phyloP scores from a whole-genome alignment of 805 yeast species.

The Tetrapisispora fleetii region DNA sequence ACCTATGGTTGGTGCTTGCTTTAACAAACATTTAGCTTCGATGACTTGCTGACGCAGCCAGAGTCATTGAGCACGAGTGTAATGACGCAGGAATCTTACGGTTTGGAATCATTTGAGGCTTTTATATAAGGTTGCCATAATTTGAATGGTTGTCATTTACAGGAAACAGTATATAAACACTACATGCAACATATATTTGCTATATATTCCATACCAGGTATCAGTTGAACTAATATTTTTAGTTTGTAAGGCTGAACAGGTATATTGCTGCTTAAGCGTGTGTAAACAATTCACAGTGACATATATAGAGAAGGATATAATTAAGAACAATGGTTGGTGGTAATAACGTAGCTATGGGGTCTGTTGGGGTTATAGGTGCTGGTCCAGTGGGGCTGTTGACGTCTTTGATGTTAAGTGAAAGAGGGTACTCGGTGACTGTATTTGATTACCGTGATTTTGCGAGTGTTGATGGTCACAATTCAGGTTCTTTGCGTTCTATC shows the following conservation, averaged over 20 bases:
- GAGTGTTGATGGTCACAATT: slow-evolving; percentile 27
- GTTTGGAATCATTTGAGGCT: not conserved
- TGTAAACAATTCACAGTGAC: too few relatives aligned
- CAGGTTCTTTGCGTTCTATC: slow-evolving; percentile 49
- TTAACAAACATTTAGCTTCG: too few relatives aligned
- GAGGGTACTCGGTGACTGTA: slow-evolving; percentile 63
- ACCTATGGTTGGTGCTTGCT: too few relatives aligned
- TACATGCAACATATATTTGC: too few relatives aligned
- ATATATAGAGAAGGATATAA: too few relatives aligned
- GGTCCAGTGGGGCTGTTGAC: slow-evolving; percentile 84
- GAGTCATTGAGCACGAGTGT: not conserved
- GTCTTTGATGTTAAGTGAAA: slow-evolving; percentile 66
- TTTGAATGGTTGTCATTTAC: too few relatives aligned
- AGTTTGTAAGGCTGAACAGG: too few relatives aligned
- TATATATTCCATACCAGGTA: too few relatives aligned
- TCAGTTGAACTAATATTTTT: too few relatives aligned
- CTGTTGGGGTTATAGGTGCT: slow-evolving; percentile 68
- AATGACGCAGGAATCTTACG: not conserved
- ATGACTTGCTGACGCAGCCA: not conserved
- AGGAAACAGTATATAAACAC: too few relatives aligned
- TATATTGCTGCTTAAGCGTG: too few relatives aligned
- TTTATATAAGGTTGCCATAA: not conserved
- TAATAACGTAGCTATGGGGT: not conserved
- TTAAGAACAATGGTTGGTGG: too few relatives aligned
- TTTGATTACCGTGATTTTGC: slow-evolving; percentile 65